Conservation (phyloP, 208 protist genomes). For the Leishmania mexicana region DNA sequence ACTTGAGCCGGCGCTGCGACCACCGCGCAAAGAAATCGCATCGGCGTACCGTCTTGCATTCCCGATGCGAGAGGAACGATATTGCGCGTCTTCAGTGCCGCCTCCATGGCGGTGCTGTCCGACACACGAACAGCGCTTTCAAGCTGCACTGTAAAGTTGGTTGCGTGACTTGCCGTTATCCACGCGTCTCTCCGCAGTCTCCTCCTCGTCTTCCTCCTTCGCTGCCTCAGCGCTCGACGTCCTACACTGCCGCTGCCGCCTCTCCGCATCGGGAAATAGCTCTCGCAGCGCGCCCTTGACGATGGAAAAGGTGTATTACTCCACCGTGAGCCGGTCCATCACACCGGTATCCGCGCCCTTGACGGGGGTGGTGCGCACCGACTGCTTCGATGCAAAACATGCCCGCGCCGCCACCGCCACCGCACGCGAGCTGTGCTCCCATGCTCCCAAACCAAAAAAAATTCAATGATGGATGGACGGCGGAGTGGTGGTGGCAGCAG, state of each 20-base stretch:
- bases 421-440: background rate
- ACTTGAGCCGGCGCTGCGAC: constrained; percentile 8
- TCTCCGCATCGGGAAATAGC: constrained; percentile 28
- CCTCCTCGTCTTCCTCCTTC: constrained; percentile 15
- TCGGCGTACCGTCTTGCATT: constrained; percentile 32
- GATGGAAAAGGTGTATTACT: constrained; percentile 91
- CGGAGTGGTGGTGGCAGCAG: background rate
- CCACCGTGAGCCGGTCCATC: constrained; percentile 86
- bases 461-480: background rate
- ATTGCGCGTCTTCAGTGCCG: constrained; percentile 36
- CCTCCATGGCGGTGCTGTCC: background rate
- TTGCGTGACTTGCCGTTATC: constrained; percentile 10
- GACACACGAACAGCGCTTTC: constrained; percentile 6
- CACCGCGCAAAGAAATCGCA: constrained; percentile 61
- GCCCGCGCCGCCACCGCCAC: constrained; percentile 29
- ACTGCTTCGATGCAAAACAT: constrained; percentile 49
- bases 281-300: constrained; percentile 71
- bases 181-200: constrained; percentile 14
- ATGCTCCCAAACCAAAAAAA: background rate
- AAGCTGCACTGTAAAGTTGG: constrained; percentile 29
- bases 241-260: constrained; percentile 21
- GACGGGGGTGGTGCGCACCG: constrained; percentile 49
- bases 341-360: constrained; percentile 67
- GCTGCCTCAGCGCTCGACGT: constrained; percentile 1
- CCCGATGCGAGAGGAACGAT: constrained; percentile 69